Base-by-base conservation (phyloP, 164 flowering plant species). In the Vitis vinifera region DNA sequence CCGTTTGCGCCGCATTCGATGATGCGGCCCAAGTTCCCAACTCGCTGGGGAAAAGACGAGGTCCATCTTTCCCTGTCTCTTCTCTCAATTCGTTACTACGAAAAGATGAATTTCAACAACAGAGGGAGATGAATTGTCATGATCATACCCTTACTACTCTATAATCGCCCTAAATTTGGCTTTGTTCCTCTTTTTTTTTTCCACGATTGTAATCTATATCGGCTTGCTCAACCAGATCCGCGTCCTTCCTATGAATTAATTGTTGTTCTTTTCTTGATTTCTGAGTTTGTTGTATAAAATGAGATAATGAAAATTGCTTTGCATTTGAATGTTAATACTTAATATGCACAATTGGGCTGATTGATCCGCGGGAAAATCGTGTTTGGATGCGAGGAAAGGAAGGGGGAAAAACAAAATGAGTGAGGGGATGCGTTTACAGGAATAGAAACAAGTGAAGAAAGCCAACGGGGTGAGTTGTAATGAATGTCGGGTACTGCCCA, bases 21-120 rank as follows among this genome's bases (percentile, higher is more conserved):
- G 69, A 55, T 71, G 30, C 74, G 68, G 69, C 16, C 73, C 51
- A 74, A 73, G 73, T 68, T 79, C 1, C 59, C 75, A 49, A 68
- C 82, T 2, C 82, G 85, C 44, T 90, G 89, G 95, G 97, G 97
- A 15, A 94, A 86, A 68, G 97, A 94, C 71, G 98, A 91, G 86
- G 88, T 94, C 47, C 83, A 91, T 70, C 85, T 94, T 30, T 92
- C 95, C 1, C 82, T 94, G 16, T 91, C 95, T 19, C 83, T 94
- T 3, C 86, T 92, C 55, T 91, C 94, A 1, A 89, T 89, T 76
- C 81, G 88, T 30, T 88, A 75, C 73, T 91, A 83, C 71, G 94
- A 88, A 90, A 92, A 79, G 90, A 91, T 94, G 97, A 86, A 82
- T 74, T 77, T 77, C 64, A 71, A 69, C 69, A 76, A 64, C 64